These are phyloP conservation scores for Sphaerosporella brunnea DNA, from an alignment of 495 filamentous ascomycete genomes.

Conservation along the genomic window DNA sequence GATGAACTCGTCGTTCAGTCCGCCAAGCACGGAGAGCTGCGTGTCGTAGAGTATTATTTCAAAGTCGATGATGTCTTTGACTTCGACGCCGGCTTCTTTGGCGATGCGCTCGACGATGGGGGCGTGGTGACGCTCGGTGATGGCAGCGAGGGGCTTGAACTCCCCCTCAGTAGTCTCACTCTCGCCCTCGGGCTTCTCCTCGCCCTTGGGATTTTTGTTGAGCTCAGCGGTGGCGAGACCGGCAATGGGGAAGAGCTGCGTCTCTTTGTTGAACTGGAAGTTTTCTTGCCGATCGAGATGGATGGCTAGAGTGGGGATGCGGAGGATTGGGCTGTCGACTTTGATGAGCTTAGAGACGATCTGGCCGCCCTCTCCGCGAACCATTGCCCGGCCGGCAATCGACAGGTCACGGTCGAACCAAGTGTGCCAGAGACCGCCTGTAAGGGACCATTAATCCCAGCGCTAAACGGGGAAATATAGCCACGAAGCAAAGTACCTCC, in stretches of 20 bases:
- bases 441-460: too few species aligned
- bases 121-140: conserved; percentile 76
- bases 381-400: conserved; percentile 75
- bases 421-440: conserved; percentile 39
- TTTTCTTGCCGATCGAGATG: conserved; percentile 71
- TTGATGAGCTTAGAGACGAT: conserved; percentile 76
- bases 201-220: conserved; percentile 42
- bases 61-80: conserved; percentile 70
- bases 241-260: conserved; percentile 81
- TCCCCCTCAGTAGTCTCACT: conserved; percentile 34
- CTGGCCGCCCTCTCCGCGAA: conserved; percentile 51
- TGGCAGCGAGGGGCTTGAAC: conserved; percentile 54
- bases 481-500: conserved; percentile 60
- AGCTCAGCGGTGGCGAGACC: conserved; percentile 75
- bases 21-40: conserved; percentile 73
- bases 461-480: not conserved
- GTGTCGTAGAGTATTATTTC: conserved; percentile 93
- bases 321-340: conserved; percentile 73
- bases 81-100: conserved; percentile 49
- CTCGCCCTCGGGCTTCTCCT: conserved; percentile 25
- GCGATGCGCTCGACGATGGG: conserved; percentile 73
- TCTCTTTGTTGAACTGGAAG: conserved; percentile 91
- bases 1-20: conserved; percentile 82
- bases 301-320: conserved; percentile 78
- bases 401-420: conserved; percentile 91